Evolutionary conservation across 345 rosid genomes (phyloP), one percentile per base, ranked within the genome.

Genomic region (Rubroshorea leprosula): DNA sequence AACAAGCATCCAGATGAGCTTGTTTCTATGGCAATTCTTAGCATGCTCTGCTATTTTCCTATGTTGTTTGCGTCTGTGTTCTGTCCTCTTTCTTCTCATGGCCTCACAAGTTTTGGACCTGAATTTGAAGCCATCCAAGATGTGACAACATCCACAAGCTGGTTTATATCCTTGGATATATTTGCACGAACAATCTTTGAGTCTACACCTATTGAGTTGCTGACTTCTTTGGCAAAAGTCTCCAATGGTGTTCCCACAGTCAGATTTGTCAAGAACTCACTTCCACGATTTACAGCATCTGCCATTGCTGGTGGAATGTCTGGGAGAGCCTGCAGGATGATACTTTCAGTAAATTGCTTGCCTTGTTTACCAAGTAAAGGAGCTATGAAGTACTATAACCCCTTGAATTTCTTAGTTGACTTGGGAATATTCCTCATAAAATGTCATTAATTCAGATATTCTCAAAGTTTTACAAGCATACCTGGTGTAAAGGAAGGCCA

Each of bases 291-390:
- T 52, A 89, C 95, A 2, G 96, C 99, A 51, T 93, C 92, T 9
- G 95, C 96, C 97, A 93, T 87, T 69, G 89, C 89, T 19, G 99
- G 99, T 41, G 99, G 92, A 50, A 93, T 95, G 74, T 89, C 99
- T 6, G 97, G 97, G 27, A 89, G 72, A 14, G 84, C 87, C 99
- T 93, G 76, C 58, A 39, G 67, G 49, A 69, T 51, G 39, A 59
- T 41, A 31, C 23, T 31, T 26, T 16, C 17, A 12, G 21, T 55
- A 54, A 58, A 27, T 22, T 46, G 44, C 43, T 49, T 27, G 44
- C 51, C 44, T 24, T 51, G 49, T 50, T 51, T 31, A 29, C 45
- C 25, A 6, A 18, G 27, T 19, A 24, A 65, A 45, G 57, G 25
- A 43, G 29, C 7, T 23, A 51, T 17, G 25, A 46, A 39, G 24